Base-by-base conservation (phyloP, 225 moss, liverwort and hornwort species). In the Bryoerythrophyllum caledonicum region DNA sequence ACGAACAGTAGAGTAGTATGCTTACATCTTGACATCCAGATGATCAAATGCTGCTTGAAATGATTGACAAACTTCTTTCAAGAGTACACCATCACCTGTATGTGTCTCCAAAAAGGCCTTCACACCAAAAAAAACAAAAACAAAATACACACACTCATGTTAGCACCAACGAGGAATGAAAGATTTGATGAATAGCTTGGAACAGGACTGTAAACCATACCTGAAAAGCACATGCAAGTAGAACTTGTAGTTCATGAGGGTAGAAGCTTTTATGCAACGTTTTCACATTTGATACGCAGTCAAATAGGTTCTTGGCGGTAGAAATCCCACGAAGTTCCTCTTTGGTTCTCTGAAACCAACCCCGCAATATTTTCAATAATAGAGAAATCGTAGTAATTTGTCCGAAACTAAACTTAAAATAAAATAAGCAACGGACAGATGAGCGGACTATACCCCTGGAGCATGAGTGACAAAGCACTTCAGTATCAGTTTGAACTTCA, bases 101-200 rank as follows among this genome's bases (percentile, higher is more conserved):
- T 82, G 85, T 30, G 80, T 82, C 76, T 88, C 85, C 80, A 88
- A 60, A 59, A 78, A 82, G 41, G 78, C 88, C 88, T 88, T 54
- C 0, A 25, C 13, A 32, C n/a, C n/a, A n/a, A n/a, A n/a, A n/a
- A n/a, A n/a, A n/a, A n/a, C n/a, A n/a, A n/a, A n/a, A n/a, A n/a
- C 38, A 67, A 44, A 70, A 71, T 67, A 70, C 67, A 71, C 9
- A 70, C 17, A 2, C 46, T 73, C 48, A 60, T 56, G 70, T 60
- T 46, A 43, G 19, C 43, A 65, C 56, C 34, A 75, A 65, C 53
- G 37, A 30, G 46, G 16, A 73, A 55, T 60, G 38, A 69, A 60
- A 56, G 67, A 49, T 52, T 15, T 43, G 24, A 74, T 4, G 20
- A 57, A 77, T 26, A 51, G 38, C 5, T 21, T 74, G 74, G 48